phyloP scores from a whole-genome alignment of 805 yeast species.

The Kodamaea sagamina region DNA sequence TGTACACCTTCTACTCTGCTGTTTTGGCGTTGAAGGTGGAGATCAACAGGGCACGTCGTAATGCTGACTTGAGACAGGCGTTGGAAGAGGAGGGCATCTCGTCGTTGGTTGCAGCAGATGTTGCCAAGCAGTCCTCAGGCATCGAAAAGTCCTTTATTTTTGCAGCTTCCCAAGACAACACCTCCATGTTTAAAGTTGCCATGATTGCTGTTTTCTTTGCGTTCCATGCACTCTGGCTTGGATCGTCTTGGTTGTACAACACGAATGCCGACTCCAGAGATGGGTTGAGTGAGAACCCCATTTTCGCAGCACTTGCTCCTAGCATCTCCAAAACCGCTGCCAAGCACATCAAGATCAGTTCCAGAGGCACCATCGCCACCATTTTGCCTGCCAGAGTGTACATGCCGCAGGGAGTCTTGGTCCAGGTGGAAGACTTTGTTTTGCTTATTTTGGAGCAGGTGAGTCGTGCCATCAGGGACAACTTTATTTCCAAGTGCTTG shows the following conservation, averaged over 20 bases:
- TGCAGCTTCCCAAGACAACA: slow-evolving; percentile 18
- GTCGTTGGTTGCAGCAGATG: slow-evolving; percentile 64
- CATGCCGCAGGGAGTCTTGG: slow-evolving; percentile 55
- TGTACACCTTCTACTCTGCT: slow-evolving; percentile 81
- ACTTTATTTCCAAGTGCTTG: slow-evolving; percentile 73
- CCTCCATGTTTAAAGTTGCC: slow-evolving; percentile 56
- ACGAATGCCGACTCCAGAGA: slow-evolving; percentile 14
- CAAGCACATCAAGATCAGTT: slow-evolving; percentile 46
- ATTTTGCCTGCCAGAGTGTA: slow-evolving; percentile 58
- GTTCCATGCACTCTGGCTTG: slow-evolving; percentile 66
- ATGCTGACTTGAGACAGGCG: slow-evolving; percentile 72
- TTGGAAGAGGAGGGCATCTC: slow-evolving; percentile 92
- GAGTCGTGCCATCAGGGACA: slow-evolving; percentile 74
- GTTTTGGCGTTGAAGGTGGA: slow-evolving; percentile 85
- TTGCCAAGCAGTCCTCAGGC: slow-evolving; percentile 46
- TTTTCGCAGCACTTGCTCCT: slow-evolving; percentile 20
- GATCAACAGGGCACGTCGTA: slow-evolving; percentile 80
- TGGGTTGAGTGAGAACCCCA: slow-evolving; percentile 7
- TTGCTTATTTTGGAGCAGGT: slow-evolving; percentile 53
- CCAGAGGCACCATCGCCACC: slow-evolving; percentile 57
- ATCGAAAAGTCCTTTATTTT: slow-evolving; percentile 26
- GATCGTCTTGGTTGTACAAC: slow-evolving; percentile 66
- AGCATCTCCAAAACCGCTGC: slow-evolving; percentile 44
- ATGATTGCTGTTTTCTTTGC: slow-evolving; percentile 60
- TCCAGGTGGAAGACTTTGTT: slow-evolving; percentile 63